phyloP scores from a whole-genome alignment of 2,329 filamentous ascomycete genomes.

The Pyrenochaeta sp. region DNA sequence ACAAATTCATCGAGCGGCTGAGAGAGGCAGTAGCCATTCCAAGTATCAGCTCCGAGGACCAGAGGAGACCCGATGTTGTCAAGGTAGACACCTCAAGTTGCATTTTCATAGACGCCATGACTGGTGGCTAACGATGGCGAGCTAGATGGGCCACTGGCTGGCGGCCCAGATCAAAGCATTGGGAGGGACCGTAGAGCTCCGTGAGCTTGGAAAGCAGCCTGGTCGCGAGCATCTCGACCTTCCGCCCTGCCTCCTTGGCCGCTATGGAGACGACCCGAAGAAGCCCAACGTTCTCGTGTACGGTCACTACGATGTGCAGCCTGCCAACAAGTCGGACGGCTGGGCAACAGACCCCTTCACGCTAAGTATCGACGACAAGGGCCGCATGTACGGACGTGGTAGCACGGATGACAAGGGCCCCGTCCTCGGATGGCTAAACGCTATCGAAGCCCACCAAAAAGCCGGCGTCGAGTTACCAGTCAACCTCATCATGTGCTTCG shows the following conservation, averaged over 20 bases:
- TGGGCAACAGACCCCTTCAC: constrained; percentile 97
- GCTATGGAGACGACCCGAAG: constrained; percentile 89
- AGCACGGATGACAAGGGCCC: constrained; percentile 98
- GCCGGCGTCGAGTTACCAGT: constrained; percentile 94
- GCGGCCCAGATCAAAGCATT: constrained; percentile 81
- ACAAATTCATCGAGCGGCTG: constrained; percentile 87
- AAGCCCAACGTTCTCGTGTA: constrained; percentile 97
- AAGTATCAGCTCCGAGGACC: constrained; percentile 91
- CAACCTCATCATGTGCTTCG: constrained; percentile 98
- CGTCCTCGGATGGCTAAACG: constrained; percentile 96
- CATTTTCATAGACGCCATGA: neutral
- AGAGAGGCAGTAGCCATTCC: constrained; percentile 94
- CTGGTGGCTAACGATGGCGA: constrained; percentile 1
- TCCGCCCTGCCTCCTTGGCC: constrained; percentile 88
- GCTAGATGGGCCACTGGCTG: constrained; percentile 88
- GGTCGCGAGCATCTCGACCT: constrained; percentile 90
- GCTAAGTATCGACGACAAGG: constrained; percentile 86
- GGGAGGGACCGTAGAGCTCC: constrained; percentile 86
- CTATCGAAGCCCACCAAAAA: constrained; percentile 97
- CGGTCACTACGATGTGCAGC: constrained; percentile 98
- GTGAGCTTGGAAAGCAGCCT: constrained; percentile 89
- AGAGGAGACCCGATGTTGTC: constrained; percentile 88
- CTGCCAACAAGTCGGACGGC: constrained; percentile 89
- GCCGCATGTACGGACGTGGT: constrained; percentile 94
- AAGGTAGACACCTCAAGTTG: constrained; percentile 59